A percentile compares a stretch with the other conserved stretches of the same genome.
Evolutionary conservation across 306 rosid genomes (phyloP).

Genomic region (Pyrus communis): DNA sequence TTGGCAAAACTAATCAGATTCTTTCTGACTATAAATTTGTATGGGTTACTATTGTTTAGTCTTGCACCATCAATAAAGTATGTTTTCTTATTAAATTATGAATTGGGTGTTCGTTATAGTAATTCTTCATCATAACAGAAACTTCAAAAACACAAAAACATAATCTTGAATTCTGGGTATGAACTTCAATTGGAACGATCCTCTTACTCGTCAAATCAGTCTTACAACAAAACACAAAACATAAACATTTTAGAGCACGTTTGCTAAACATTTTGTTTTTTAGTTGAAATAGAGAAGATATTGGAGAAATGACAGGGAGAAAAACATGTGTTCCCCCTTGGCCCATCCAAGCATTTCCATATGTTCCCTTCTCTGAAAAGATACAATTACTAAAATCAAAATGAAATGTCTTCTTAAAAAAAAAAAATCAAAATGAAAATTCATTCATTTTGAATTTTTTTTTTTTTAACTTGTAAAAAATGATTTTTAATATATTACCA

Average conservation of each 20-base stretch:
- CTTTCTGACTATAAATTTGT: neutral
- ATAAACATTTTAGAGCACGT: too few species aligned
- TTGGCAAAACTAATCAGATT: neutral
- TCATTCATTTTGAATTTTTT: neutral
- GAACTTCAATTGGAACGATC: neutral
- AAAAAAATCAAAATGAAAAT: too few species aligned
- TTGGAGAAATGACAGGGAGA: too few species aligned
- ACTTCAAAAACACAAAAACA: conserved; percentile 54
- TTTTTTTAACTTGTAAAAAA: neutral
- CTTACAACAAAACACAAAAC: too few species aligned
- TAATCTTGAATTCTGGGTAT: neutral
- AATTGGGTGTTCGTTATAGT: neutral
- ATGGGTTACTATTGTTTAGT: neutral
- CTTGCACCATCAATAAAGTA: neutral
- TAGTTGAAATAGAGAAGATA: too few species aligned
- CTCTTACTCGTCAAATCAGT: too few species aligned
- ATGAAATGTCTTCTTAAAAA: too few species aligned
- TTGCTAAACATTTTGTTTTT: too few species aligned
- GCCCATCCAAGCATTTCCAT: too few species aligned
- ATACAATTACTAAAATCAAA: too few species aligned
- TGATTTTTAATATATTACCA: neutral
- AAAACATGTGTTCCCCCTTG: too few species aligned
- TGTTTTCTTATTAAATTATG: neutral
- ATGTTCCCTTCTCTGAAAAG: too few species aligned
- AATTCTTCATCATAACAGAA: conserved; percentile 55